Base-by-base conservation (phyloP, 1,284 basidiomycete genomes). In the Agaricales sp. region DNA sequence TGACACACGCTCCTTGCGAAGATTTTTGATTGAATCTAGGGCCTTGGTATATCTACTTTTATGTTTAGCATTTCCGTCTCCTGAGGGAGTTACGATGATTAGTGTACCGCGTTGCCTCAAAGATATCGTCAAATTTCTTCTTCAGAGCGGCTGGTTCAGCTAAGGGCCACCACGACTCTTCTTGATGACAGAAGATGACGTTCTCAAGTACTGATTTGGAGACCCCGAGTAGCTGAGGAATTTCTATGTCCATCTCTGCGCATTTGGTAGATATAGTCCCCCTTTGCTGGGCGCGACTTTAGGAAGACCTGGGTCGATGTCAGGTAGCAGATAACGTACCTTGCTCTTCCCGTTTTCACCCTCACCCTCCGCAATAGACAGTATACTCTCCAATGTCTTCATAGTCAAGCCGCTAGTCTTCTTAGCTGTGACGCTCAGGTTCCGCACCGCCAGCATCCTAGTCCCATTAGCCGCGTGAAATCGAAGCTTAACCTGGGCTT, bases 101-200 rank as follows among this genome's bases (percentile, higher is more conserved):
- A 24, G 55, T 58, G 48, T 51, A 92, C 90, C 87, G 87, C 1
- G 95, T 99, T 1, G 96, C 96, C 64, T 99, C 96, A 58, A 99
- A 99, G 55, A 99, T 99, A 60, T 99, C 96, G 59, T 99, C 96
- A 55, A 96, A 98, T 64, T 96, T 96, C 75, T 97, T 98, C 74
- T 99, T 99, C 38, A 99, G 68, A 1, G 82, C 78, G 0, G 90
- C 73, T 0, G 95, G 89, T 59, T 99, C 96, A 0, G 93, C 78
- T 12, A 99, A 74, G 0, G 96, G 96, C 96, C 96, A 99, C 60
- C 93, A 97, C 0, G 92, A 94, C 51, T 99, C 96, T 61, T 99
- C 96, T 68, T 99, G 96, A 65, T 99, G 96, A 66, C 96, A 99
- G 61, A 99, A 99, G 53, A 99, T 98, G 59, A 99, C 95, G 61